phyloP scores from a whole-genome alignment of 1,284 basidiomycete species.

The Moesziomyces aphidis region DNA sequence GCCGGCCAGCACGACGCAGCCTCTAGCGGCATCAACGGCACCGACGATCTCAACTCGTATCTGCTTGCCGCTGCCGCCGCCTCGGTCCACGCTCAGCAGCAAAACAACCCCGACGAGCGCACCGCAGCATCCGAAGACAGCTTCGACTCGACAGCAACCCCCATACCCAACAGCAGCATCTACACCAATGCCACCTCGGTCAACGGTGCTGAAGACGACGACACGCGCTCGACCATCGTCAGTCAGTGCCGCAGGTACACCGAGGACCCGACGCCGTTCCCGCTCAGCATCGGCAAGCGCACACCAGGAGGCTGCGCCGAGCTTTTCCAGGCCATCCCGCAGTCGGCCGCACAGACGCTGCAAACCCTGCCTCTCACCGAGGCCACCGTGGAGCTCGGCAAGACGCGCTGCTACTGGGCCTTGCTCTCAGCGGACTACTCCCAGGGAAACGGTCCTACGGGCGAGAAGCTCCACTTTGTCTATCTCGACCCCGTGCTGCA shows the following conservation, averaged over 20 bases:
- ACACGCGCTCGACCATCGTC: slow-evolving; percentile 15
- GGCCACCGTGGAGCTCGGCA: slow-evolving; percentile 31
- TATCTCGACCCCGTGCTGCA: slow-evolving; percentile 89
- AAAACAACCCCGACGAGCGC: slow-evolving; percentile 7
- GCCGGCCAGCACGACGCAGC: slow-evolving; percentile 1
- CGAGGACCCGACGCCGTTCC: slow-evolving; percentile 31
- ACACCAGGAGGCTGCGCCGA: slow-evolving; percentile 17
- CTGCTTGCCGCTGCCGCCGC: slow-evolving; percentile 51
- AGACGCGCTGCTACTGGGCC: slow-evolving; percentile 56
- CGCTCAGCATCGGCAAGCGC: slow-evolving; percentile 31
- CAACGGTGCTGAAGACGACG: slow-evolving; percentile 25
- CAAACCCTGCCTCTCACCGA: slow-evolving; percentile 13
- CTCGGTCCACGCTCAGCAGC: slow-evolving; percentile 48
- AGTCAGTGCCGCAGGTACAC: slow-evolving; percentile 30
- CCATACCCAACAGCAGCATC: slow-evolving; percentile 12
- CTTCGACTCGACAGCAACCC: slow-evolving; percentile 12
- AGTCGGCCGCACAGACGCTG: not conserved
- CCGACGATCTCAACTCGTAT: slow-evolving; percentile 42
- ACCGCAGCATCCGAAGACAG: slow-evolving; percentile 12
- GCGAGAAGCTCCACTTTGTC: slow-evolving; percentile 78
- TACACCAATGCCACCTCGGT: slow-evolving; percentile 25
- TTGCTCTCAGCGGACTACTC: slow-evolving; percentile 43
- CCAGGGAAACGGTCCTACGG: slow-evolving; percentile 18
- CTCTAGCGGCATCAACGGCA: not conserved
- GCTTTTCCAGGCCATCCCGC: slow-evolving; percentile 3